Evolutionary conservation across 768 basidiomycete genomes (phyloP), one percentile per base, ranked within the genome.

Genomic region (Suillus subluteus): DNA sequence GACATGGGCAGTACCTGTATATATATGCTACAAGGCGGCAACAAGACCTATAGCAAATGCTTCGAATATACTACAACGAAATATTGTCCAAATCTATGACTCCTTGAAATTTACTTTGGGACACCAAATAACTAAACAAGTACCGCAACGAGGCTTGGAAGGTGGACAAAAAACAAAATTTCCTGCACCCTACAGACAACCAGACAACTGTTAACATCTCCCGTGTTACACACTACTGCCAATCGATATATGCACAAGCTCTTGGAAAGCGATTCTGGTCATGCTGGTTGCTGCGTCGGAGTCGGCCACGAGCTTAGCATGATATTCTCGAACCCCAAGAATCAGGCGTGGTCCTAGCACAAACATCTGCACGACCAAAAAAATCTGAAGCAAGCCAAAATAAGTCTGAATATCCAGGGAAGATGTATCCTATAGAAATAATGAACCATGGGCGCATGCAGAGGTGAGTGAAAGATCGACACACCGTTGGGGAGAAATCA

Each of bases 351-450:
- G 44, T 46, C 44, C 44, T 9, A 21, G 8, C 21, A 46, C 44
- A n/a, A 11, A 46, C 9, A n/a, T 11, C 44, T 46, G 44, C 44
- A 46, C 43, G 3, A 21, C 18, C 18, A 0, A 5, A 0, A 9
- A n/a, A 46, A 46, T 21, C 4, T n/a, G 44, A n/a, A n/a, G 1
- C 0, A 46, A 4, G 0, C 44, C 8, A n/a, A 0, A 1, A 46
- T 21, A 4, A 44, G 8, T 44, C 43, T 21, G 2, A 4, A 1
- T 0, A 1, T 0, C 21, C 9, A n/a, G 9, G 21, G 44, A 21
- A 44, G 3, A 40, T 15, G 8, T 0, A 0, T 3, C 18, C 44
- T 46, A 46, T n/a, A 21, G 8, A 46, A 46, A 46, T 11, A 9
- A 46, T 46, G 21, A 11, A n/a, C 4, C 1, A 4, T 11, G 44